Evolutionary conservation across 2,329 filamentous ascomycete species (phyloP).

Genomic region (Xylariales sp.): DNA sequence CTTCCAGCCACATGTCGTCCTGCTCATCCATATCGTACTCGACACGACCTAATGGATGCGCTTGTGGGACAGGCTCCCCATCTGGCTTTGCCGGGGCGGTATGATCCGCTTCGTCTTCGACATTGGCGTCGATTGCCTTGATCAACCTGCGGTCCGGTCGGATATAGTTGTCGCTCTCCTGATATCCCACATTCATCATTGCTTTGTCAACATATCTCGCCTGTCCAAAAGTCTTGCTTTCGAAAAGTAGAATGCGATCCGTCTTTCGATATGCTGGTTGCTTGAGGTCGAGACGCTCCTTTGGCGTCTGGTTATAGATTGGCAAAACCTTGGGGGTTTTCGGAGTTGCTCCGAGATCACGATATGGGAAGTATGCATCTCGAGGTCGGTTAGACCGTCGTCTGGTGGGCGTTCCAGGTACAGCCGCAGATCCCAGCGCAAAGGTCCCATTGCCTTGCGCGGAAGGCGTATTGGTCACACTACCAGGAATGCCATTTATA

Average conservation of each 20-base stretch:
- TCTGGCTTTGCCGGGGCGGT: conserved; percentile 45
- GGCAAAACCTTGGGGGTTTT: conserved; percentile 65
- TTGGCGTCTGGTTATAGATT: conserved; percentile 74
- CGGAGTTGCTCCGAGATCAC: conserved; percentile 41
- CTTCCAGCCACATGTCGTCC: conserved; percentile 91
- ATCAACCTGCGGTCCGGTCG: conserved; percentile 71
- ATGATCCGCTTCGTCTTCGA: conserved; percentile 55
- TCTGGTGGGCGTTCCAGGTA: conserved; percentile 33
- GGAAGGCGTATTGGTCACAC: conserved; percentile 36
- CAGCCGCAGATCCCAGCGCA: conserved; percentile 15
- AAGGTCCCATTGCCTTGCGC: conserved; percentile 27
- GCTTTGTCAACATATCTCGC: conserved; percentile 91
- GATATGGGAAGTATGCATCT: conserved; percentile 50
- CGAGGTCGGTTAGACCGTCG: conserved; percentile 41
- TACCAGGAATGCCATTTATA: conserved; percentile 34
- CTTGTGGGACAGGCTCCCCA: conserved; percentile 46
- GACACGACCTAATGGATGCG: conserved; percentile 67
- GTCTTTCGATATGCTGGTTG: conserved; percentile 70
- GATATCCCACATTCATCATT: conserved; percentile 94
- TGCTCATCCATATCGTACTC: conserved; percentile 99
- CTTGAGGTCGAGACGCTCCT: conserved; percentile 74
- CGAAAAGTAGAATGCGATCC: conserved; percentile 75
- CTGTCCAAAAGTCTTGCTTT: conserved; percentile 80
- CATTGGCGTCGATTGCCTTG: conserved; percentile 54
- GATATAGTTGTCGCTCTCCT: conserved; percentile 86